Percentiles rank a stretch among this genome's conserved stretches.
phyloP scores from a whole-genome alignment of 1,284 basidiomycete species.

The Wallemia hederae region DNA sequence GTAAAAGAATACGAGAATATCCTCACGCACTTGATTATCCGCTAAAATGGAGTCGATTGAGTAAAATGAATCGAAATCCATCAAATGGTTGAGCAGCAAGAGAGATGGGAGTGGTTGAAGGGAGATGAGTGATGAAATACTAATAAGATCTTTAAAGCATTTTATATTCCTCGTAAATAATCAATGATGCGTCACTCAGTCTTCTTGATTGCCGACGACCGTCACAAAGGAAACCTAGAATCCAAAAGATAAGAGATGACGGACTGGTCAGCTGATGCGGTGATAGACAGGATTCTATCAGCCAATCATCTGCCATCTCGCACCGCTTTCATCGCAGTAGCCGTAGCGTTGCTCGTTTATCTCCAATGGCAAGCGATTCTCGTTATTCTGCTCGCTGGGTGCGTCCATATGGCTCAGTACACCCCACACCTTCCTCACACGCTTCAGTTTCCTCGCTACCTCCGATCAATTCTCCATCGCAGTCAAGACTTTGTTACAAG shows the following conservation, averaged over 20 bases:
- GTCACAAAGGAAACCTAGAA: too few relatives aligned
- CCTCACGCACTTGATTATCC: conserved; percentile 42
- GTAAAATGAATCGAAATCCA: conserved; percentile 60
- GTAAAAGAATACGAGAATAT: not conserved
- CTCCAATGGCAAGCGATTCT: not conserved
- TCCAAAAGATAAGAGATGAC: not conserved
- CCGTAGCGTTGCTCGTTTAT: not conserved
- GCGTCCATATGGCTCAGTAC: not conserved
- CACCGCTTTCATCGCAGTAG: not conserved
- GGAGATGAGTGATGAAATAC: not conserved
- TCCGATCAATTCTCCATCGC: not conserved
- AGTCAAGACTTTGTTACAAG: not conserved
- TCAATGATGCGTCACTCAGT: not conserved
- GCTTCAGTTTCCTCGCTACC: not conserved
- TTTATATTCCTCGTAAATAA: too few relatives aligned
- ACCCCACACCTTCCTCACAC: not conserved
- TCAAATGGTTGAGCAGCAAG: too few relatives aligned
- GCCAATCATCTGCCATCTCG: not conserved
- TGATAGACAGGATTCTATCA: not conserved
- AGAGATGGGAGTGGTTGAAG: conserved; percentile 1
- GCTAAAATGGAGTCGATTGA: conserved; percentile 61
- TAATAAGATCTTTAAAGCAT: too few relatives aligned
- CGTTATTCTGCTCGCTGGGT: not conserved
- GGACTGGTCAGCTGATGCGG: not conserved
- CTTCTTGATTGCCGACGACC: not conserved